Percentiles rank a stretch among this genome's conserved stretches.
These are phyloP conservation scores for Porphyrellus cyaneotinctus DNA, from an alignment of 768 basidiomycete species.

Conservation along the genomic window DNA sequence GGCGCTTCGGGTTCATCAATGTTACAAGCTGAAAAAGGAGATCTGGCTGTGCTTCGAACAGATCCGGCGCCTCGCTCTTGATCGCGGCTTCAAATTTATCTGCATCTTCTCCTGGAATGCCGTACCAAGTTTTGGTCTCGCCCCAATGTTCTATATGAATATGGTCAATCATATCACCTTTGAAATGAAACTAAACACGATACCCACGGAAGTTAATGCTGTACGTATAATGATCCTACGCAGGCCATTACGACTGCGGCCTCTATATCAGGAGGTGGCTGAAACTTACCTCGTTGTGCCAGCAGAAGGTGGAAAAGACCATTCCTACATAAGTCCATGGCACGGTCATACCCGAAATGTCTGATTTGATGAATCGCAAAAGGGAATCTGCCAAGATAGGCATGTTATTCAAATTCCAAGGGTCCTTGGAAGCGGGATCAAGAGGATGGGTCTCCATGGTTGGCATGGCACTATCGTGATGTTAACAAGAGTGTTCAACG, in stretches of 20 bases:
- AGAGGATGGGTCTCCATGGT: conserved; percentile 92
- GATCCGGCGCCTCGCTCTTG: conserved; percentile 90
- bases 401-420: conserved; percentile 98
- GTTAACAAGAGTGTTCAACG: conserved; percentile 21
- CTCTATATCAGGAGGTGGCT: conserved; percentile 14
- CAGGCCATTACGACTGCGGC: conserved; percentile 21
- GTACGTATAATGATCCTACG: conserved; percentile 94
- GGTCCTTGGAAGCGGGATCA: conserved; percentile 80
- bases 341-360: conserved; percentile 99
- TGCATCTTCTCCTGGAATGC: conserved; percentile 92
- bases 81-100: conserved; percentile 97
- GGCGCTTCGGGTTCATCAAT: conserved; percentile 89
- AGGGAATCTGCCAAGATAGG: conserved; percentile 91
- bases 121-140: conserved; percentile 99
- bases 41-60: conserved; percentile 97
- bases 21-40: conserved; percentile 97
- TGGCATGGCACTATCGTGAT: conserved; percentile 75
- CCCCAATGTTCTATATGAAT: conserved; percentile 87
- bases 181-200: conserved; percentile 17
- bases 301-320: conserved; percentile 98
- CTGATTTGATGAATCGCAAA: conserved; percentile 94
- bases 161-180: conserved; percentile 24
- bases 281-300: conserved; percentile 89
- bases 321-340: conserved; percentile 99
- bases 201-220: conserved; percentile 87